Base-by-base conservation (phyloP, 2,329 filamentous ascomycete genomes). In the Colletotrichum graminicola region DNA sequence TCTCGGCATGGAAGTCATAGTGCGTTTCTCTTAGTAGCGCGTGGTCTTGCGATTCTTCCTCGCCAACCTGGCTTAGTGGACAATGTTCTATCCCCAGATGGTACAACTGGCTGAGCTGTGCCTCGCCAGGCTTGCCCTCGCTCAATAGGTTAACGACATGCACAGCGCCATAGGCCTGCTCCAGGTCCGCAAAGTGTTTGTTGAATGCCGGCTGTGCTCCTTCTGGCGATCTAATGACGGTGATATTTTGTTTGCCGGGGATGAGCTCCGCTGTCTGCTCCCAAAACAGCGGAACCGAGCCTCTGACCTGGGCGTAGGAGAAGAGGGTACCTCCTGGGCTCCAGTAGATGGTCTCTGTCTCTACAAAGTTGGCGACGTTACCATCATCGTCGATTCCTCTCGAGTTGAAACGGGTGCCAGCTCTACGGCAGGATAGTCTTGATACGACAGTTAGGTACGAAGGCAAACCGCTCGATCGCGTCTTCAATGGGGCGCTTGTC, bases 361-460 rank as follows among this genome's bases (percentile, higher is more conserved):
- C 96, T n/a, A 98, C 96, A 81, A 97, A 99, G 80, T 99, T 99
- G 72, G 96, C 95, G 36, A 98, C 96, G 76, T 98, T 94, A 18
- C 96, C 96, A 78, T 98, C 94, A 79, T 99, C 96, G 78, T 99
- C 96, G 74, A 99, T 97, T 49, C 96, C 96, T 75, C 96, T 89
- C n/a, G 95, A 92, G 80, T 98, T 98, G 86, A 98, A 99, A 51
- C 96, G 89, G 21, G 96, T 99, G 29, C 96, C 96, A 23, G 96
- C 96, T 82, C 95, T 90, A 75, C 91, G 89, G 78, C 95, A 98
- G 2, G 96, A 98, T 47, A 98, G 85, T 41, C 96, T 90, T 1
- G 96, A 98, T 73, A 98, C 96, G 29, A 98, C 86, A 0, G 95
- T 98, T 76, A 99, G 85, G 65, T 90, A 92, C 1, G 94, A 95